Conservation (phyloP, 805 yeast species). For the baker's yeast (Saccharomyces cerevisiae) region DNA sequence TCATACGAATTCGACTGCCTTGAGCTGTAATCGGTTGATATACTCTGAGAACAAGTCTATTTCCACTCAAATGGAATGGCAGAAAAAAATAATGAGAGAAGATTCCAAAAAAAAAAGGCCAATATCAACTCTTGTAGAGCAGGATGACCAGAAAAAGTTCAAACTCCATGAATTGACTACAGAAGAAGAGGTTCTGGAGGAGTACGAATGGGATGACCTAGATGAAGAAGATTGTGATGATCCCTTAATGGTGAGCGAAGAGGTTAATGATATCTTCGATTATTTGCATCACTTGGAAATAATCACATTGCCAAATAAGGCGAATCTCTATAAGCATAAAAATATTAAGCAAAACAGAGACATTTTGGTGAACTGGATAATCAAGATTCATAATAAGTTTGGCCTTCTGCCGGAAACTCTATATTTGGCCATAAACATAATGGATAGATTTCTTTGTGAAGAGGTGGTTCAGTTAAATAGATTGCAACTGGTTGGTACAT, state of each 20-base stretch:
- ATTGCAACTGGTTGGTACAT: constrained; percentile 76
- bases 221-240: constrained; percentile 70
- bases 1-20: neutral
- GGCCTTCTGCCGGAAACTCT: constrained; percentile 77
- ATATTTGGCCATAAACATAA: constrained; percentile 68
- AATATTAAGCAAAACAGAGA: constrained; percentile 43
- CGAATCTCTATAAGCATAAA: constrained; percentile 31
- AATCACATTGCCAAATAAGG: constrained; percentile 50
- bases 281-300: constrained; percentile 63
- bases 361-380: constrained; percentile 83
- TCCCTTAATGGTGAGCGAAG: constrained; percentile 85
- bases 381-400: constrained; percentile 75
- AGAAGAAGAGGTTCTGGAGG: constrained; percentile 17
- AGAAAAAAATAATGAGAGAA: neutral
- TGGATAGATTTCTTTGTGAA: constrained; percentile 74
- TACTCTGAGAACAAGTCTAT: neutral
- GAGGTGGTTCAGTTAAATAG: constrained; percentile 68
- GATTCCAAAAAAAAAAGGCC: constrained; percentile 22
- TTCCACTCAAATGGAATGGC: constrained; percentile 2
- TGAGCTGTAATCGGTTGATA: neutral
- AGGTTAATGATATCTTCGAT: constrained; percentile 75
- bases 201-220: constrained; percentile 54
- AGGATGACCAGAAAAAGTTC: constrained; percentile 20
- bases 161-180: constrained; percentile 11
- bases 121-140: constrained; percentile 22